Evolutionary conservation across 2,329 filamentous ascomycete species (phyloP).

Genomic region (Aquanectria penicillioides): DNA sequence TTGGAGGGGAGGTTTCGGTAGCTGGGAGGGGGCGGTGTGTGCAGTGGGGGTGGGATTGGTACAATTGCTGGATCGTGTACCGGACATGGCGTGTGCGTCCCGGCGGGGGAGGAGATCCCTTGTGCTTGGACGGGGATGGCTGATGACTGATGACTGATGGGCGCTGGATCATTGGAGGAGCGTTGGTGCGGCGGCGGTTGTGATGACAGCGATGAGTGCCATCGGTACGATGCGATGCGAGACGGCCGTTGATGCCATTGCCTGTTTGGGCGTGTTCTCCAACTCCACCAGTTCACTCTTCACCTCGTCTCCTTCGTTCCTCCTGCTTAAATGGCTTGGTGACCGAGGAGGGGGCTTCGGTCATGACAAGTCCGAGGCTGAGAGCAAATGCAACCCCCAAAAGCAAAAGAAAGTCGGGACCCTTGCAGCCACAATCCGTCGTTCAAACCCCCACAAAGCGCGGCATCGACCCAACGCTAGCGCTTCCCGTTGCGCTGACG

Average conservation of each 20-base stretch:
- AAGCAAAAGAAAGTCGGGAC: constrained; percentile 8
- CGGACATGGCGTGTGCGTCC: background rate
- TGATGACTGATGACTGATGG: too few relatives aligned
- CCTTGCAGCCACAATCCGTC: constrained; percentile 24
- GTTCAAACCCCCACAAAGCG: constrained; percentile 30
- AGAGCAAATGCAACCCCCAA: constrained; percentile 21
- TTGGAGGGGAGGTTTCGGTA: background rate
- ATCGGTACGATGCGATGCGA: too few relatives aligned
- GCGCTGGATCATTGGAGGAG: too few relatives aligned
- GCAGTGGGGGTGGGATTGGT: constrained; percentile 19
- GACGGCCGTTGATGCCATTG: background rate
- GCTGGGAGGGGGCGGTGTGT: constrained; percentile 24
- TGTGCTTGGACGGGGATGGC: too few relatives aligned
- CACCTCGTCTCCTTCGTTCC: background rate
- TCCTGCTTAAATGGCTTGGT: background rate
- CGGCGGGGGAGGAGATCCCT: background rate
- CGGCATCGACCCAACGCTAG: constrained; percentile 33
- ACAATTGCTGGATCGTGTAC: background rate
- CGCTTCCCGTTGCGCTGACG: constrained; percentile 32
- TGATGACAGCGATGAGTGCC: too few relatives aligned
- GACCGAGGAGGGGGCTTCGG: constrained; percentile 21
- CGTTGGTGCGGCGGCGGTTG: too few relatives aligned
- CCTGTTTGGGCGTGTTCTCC: constrained; percentile 3
- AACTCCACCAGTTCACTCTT: constrained; percentile 15
- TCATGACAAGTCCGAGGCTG: constrained; percentile 34